Conservation (phyloP, 2,329 filamentous ascomycete genomes). For the Simplicillium aogashimaense region DNA sequence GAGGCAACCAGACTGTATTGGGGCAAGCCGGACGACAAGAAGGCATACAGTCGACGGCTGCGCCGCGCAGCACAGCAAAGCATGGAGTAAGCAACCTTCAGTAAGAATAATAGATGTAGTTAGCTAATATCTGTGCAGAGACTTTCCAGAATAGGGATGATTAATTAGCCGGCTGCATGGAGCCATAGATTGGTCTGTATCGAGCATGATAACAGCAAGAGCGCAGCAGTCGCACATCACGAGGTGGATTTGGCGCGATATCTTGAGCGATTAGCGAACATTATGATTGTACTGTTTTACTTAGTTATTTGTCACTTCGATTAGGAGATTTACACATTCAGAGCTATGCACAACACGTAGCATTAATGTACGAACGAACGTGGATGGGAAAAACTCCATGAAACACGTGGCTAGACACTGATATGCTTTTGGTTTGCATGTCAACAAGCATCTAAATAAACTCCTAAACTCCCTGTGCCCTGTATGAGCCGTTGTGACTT, state of each 20-base stretch:
- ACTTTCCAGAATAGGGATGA: slow-evolving; percentile 19
- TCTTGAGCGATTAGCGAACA: no score
- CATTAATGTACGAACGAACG: no score
- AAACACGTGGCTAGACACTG: no score
- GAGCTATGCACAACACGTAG: no score
- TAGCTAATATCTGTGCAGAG: slow-evolving; percentile 13
- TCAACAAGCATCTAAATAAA: no score
- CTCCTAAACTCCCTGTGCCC: no score
- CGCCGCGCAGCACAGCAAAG: slow-evolving; percentile 66
- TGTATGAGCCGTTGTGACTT: no score
- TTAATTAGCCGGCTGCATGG: neutral
- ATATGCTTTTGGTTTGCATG: no score
- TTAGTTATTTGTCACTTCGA: no score
- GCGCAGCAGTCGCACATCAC: neutral
- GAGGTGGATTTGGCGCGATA: no score
- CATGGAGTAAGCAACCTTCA: slow-evolving; percentile 42
- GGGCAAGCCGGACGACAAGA: slow-evolving; percentile 63
- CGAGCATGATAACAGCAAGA: neutral
- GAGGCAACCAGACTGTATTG: slow-evolving; percentile 83
- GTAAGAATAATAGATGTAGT: neutral
- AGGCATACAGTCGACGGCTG: slow-evolving; percentile 72
- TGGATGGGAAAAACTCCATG: no score
- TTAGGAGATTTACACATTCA: no score
- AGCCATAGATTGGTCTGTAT: neutral
- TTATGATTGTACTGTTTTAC: neutral